Base-by-base conservation (phyloP, 306 rosid genomes). In the Prunus mume region DNA sequence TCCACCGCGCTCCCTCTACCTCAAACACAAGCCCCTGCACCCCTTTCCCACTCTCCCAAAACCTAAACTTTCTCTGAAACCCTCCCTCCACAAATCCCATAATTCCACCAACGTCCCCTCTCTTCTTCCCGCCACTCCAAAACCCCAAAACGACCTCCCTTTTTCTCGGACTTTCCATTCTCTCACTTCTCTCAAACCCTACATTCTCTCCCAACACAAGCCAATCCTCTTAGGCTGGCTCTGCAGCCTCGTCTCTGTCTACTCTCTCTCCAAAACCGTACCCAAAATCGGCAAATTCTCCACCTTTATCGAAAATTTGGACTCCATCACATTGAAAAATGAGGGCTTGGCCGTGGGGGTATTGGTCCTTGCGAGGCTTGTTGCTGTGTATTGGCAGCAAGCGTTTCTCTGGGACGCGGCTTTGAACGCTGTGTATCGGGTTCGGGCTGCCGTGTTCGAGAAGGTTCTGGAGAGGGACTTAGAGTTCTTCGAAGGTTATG, bases 371-470 rank as follows among this genome's bases (percentile, higher is more conserved):
- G 83, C 81, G 49, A 90, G 98, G 64, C 74, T 87, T 43, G 65
- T 82, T 17, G 87, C 90, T 2, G 81, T 74, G 24, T 93, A 86
- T 66, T 86, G 87, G 84, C 98, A 93, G 82, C 97, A 90, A 69
- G 88, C 90, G 72, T 84, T 91, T 68, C 87, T 93, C 0, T 93
- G 98, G 96, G 91, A 93, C 62, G 98, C 97, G 32, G 87, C 98
- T 4, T 76, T 93, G 41, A 76, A 77, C n/a, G 86, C 93, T 3
- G 87, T 76, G 18, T 93, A 73, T 57, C 71, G 84, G 49, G 67
- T 93, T 38, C 84, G 98, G 61, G 79, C 84, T 67, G 80, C 77
- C 65, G 94, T 87, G 12, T 91, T 87, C 47, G 88, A 87, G 47
- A 83, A 81, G 71, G 84, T 91, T 47, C 62, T 93, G 76, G 82